A percentile compares a stretch with the other conserved stretches of the same genome.
Evolutionary conservation across 495 filamentous ascomycete genomes (phyloP).

Genomic region (Penicillium cinerascens): DNA sequence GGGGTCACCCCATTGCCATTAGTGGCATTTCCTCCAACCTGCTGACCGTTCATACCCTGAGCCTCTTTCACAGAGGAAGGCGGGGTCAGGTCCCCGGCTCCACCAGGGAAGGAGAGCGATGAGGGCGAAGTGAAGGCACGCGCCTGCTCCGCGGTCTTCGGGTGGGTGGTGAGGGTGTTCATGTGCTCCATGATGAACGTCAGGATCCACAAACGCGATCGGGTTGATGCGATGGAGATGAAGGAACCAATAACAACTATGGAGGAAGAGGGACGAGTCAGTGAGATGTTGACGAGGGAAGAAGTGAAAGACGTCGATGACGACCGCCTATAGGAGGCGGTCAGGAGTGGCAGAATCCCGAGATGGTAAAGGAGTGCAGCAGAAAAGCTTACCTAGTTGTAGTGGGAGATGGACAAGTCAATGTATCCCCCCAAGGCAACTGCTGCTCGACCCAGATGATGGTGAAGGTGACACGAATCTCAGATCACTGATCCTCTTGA

Average conservation of each 20-base stretch:
- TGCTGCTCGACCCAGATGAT: slow-evolving; percentile 9
- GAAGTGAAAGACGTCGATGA: background rate
- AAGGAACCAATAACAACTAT: slow-evolving; percentile 11
- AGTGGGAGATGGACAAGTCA: slow-evolving; percentile 95
- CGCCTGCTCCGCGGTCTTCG: slow-evolving; percentile 81
- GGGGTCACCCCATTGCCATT: slow-evolving; percentile 86
- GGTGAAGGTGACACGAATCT: slow-evolving; percentile 13
- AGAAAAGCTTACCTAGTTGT: slow-evolving; percentile 56
- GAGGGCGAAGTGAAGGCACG: slow-evolving; percentile 86
- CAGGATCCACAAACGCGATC: slow-evolving; percentile 10
- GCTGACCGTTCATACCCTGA: slow-evolving; percentile 49
- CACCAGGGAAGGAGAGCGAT: slow-evolving; percentile 86
- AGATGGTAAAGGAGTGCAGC: background rate
- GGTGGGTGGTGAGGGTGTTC: slow-evolving; percentile 88
- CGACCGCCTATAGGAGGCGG: slow-evolving; percentile 10
- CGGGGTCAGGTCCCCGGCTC: slow-evolving; percentile 74
- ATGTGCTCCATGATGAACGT: slow-evolving; percentile 46
- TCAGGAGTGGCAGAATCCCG: slow-evolving; percentile 1
- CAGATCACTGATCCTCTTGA: slow-evolving; percentile 7
- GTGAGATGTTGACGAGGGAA: background rate
- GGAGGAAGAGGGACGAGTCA: background rate
- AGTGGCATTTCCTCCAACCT: slow-evolving; percentile 58
- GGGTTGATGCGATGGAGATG: slow-evolving; percentile 10
- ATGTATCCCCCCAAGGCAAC: slow-evolving; percentile 78
- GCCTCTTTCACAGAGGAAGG: slow-evolving; percentile 64